A percentile compares a stretch with the other conserved stretches of the same genome.
Conservation (phyloP, 2,329 filamentous ascomycete genomes). For the Davidsoniella australis region DNA sequence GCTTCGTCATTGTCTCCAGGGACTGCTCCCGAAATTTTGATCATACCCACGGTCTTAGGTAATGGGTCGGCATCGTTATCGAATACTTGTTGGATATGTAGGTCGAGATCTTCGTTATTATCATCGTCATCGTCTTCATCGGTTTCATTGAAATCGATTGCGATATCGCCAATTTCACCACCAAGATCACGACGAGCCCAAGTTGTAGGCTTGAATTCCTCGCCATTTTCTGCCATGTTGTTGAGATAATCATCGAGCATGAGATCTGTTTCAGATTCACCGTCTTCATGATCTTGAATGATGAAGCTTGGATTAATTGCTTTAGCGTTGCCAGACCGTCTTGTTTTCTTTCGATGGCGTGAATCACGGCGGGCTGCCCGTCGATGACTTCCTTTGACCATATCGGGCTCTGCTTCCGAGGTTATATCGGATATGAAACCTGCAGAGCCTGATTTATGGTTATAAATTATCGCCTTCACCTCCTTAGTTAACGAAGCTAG, state of each 20-base stretch:
- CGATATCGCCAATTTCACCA: constrained; percentile 16
- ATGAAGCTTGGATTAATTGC: background rate
- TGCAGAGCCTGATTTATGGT: background rate
- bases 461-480: constrained; percentile 1
- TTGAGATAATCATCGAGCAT: constrained; percentile 44
- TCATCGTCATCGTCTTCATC: background rate
- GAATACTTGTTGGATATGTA: background rate
- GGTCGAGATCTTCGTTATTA: background rate
- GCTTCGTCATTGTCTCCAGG: background rate
- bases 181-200: constrained; percentile 25
- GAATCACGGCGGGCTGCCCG: constrained; percentile 10
- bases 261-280: background rate
- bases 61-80: background rate
- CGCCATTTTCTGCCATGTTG: constrained; percentile 38
- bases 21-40: background rate
- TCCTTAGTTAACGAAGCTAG: background rate
- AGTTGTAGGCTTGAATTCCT: constrained; percentile 42
- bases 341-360: constrained; percentile 14
- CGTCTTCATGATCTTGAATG: background rate
- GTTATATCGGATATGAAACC: background rate
- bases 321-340: background rate
- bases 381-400: constrained; percentile 11
- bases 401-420: background rate
- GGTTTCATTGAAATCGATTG: background rate
- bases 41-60: background rate